Percentiles rank a stretch among this genome's conserved stretches.
These are phyloP conservation scores for Colletotrichum musae DNA, from an alignment of 2,329 filamentous ascomycete species.

Conservation along the genomic window DNA sequence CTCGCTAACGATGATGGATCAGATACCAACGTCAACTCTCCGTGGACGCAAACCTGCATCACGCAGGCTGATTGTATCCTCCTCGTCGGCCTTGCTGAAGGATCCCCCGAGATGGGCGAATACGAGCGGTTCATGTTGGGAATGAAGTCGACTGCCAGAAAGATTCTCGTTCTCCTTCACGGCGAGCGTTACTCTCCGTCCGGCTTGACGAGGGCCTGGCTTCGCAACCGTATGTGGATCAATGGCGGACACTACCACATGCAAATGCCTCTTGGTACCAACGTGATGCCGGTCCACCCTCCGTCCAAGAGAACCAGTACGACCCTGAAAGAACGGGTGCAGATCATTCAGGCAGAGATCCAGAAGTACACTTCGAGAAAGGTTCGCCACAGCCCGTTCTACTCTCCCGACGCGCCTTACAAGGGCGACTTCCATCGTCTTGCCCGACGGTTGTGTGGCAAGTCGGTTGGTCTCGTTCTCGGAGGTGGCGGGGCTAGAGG, in stretches of 20 bases:
- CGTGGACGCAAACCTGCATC: slow-evolving; percentile 99
- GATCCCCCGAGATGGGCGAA: slow-evolving; percentile 91
- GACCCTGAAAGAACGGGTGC: slow-evolving; percentile 91
- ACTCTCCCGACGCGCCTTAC: slow-evolving; percentile 91
- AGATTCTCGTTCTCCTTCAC: slow-evolving; percentile 91
- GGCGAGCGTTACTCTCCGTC: slow-evolving; percentile 88
- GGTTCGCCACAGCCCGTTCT: slow-evolving; percentile 89
- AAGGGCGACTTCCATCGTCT: slow-evolving; percentile 98
- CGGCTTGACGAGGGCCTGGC: slow-evolving; percentile 89
- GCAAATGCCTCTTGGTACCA: slow-evolving; percentile 90
- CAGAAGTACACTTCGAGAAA: slow-evolving; percentile 98
- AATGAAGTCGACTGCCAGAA: slow-evolving; percentile 96
- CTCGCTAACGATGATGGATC: slow-evolving; percentile 48
- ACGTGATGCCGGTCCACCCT: slow-evolving; percentile 81
- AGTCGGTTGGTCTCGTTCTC: slow-evolving; percentile 93
- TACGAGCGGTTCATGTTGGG: slow-evolving; percentile 97
- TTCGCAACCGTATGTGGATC: slow-evolving; percentile 95
- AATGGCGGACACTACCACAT: slow-evolving; percentile 98
- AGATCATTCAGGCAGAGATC: slow-evolving; percentile 95
- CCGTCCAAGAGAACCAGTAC: slow-evolving; percentile 85
- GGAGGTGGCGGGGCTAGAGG: slow-evolving; percentile 94
- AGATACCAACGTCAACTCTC: slow-evolving; percentile 97
- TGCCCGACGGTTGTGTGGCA: slow-evolving; percentile 90
- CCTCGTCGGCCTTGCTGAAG: slow-evolving; percentile 90
- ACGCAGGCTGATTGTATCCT: slow-evolving; percentile 97